These are phyloP conservation scores for Pythium utonaiense DNA, from an alignment of 352 stramenopile species.

Conservation along the genomic window DNA sequence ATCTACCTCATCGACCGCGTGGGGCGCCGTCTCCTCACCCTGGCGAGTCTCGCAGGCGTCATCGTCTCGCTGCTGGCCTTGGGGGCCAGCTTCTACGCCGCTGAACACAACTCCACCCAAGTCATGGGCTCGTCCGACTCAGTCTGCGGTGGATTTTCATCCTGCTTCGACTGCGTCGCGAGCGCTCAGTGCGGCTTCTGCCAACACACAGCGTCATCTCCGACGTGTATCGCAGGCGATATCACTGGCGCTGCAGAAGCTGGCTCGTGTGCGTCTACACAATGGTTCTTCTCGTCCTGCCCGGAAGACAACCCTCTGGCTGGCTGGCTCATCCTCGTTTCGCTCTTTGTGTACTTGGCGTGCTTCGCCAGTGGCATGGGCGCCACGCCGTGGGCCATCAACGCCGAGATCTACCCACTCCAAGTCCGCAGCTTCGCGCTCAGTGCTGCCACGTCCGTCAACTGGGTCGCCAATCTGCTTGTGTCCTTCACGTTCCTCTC, in stretches of 20 bases:
- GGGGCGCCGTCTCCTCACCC: conserved; percentile 46
- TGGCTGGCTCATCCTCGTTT: conserved; percentile 52
- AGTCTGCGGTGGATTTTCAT: conserved; percentile 36
- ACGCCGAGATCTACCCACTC: conserved; percentile 93
- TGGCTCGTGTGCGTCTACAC: conserved; percentile 19
- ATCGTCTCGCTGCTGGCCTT: conserved; percentile 41
- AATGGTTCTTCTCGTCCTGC: conserved; percentile 55
- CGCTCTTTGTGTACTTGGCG: conserved; percentile 70
- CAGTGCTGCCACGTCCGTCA: conserved; percentile 86
- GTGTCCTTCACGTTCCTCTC: conserved; percentile 94
- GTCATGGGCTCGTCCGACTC: conserved; percentile 22
- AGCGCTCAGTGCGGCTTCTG: conserved; percentile 60
- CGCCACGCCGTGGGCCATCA: conserved; percentile 93
- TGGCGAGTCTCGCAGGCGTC: conserved; percentile 43
- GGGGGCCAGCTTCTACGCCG: conserved; percentile 41
- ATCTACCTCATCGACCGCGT: conserved; percentile 53
- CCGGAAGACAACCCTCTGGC: conserved; percentile 32
- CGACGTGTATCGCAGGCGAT: conserved; percentile 9
- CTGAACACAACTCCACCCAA: conserved; percentile 26
- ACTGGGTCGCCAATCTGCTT: conserved; percentile 92
- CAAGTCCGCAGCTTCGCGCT: conserved; percentile 84
- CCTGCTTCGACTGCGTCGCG: conserved; percentile 70
- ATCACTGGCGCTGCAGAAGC: neutral
- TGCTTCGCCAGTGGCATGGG: conserved; percentile 81
- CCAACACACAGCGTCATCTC: neutral